Base-by-base conservation (phyloP, 1,284 basidiomycete species). In the Gomphus bonarii region DNA sequence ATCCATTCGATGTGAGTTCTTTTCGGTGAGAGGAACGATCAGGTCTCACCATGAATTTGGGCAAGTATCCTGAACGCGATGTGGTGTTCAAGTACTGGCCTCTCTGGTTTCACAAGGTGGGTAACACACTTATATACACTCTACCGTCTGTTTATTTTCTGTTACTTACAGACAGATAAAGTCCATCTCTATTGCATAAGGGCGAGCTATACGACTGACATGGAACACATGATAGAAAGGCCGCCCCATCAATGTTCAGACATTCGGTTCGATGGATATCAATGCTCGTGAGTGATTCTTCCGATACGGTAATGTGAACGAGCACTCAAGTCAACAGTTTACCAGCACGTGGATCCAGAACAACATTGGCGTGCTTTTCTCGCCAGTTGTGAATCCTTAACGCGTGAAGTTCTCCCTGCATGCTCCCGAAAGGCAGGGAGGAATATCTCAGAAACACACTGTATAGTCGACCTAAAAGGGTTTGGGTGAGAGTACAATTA, bases 21-120 rank as follows among this genome's bases (percentile, higher is more conserved):
- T 18, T 33, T 16, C 3, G 28, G 28, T 28, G 14, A 31, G 7
- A 38, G 6, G 1, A 12, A 14, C 8, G 14, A 3, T 16, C 7
- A 22, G 33, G 20, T 40, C 18, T 51, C 14, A 22, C 7, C 25
- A 18, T 25, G 18, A 25, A 3, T 20, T 38, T 31, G 14, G 48
- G 25, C 58, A 61, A 87, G 85, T 87, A 81, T 64, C 82, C 83
- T 1, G 83, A 81, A 61, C 78, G 84, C 50, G 73, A 79, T 54
- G 73, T 76, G 3, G 78, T 88, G 12, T 85, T 85, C 63, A 77
- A 84, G 54, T 80, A 78, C 59, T 88, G 85, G 85, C 84, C 84
- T 4, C 77, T 87, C 70, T 85, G 71, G 60, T 85, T 85, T 63
- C 85, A 88, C 67, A 86, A 86, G 72, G 84, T 79, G 54, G 42